Base-by-base conservation (phyloP, 192 early-diverging fungal genomes). In the Umbelopsis sp. region DNA sequence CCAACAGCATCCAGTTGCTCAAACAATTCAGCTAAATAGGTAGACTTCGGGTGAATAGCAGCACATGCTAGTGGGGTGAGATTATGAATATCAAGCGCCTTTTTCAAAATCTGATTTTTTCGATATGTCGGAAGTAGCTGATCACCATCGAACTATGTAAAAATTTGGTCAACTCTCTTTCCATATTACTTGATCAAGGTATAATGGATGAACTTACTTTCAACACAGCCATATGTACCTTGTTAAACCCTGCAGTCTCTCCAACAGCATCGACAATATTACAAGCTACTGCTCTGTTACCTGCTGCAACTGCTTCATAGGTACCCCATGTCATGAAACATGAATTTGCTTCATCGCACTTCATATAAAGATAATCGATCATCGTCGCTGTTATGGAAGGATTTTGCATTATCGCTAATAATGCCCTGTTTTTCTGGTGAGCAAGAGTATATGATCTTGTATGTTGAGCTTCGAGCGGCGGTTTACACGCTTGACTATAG, bases 61-160 rank as follows among this genome's bases (percentile, higher is more conserved):
- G 80, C 69, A 20, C 81, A 79, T 66, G 81, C 71, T 12, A 84
- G 67, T 11, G 86, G 86, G 18, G 82, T 84, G 49, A 86, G 53
- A 46, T 68, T 46, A 46, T 35, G 47, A 12, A 68, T 68, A 22
- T 72, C 67, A 25, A 35, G 50, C 11, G 84, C 74, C 23, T 81
- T 84, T 67, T 87, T 87, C 9, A 75, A 27, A 73, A 79, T 69
- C 35, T 73, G 55, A 47, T 49, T 65, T 16, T 48, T 41, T 18
- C 72, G 51, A 44, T 74, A 80, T 13, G 20, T 30, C 1, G 64
- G 37, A 9, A 78, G 41, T 2, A 44, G 13, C 22, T 74, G 22
- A 15, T 64, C 33, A 4, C 67, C 49, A 15, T 51, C 11, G 20
- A 70, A 70, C 76, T 78, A 23, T 25, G 9, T 25, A 66, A 20